Conservation (phyloP, 805 yeast genomes). For the Kluyveromyces aestuarii region DNA sequence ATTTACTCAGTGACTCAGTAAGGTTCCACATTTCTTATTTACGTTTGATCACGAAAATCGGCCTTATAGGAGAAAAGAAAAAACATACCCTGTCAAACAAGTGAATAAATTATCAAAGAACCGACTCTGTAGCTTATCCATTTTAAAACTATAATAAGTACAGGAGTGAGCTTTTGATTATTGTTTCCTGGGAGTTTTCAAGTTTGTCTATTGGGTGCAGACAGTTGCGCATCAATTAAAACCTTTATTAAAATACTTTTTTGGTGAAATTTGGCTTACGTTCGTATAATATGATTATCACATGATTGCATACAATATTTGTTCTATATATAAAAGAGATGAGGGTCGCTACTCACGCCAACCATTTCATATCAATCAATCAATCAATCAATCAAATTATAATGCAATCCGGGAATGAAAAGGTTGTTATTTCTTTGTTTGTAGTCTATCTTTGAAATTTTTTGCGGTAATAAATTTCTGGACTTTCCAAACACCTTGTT, state of each 20-base stretch:
- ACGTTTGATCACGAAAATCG: neutral
- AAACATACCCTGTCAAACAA: constrained; percentile 17
- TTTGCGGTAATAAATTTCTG: constrained; percentile 26
- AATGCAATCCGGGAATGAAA: too few relatives aligned
- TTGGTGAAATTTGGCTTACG: neutral
- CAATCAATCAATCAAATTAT: too few relatives aligned
- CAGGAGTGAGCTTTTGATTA: neutral
- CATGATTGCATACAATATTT: neutral
- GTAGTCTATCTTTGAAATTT: constrained; percentile 10
- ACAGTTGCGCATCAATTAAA: neutral
- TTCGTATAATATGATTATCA: neutral
- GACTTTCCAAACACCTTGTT: constrained; percentile 57
- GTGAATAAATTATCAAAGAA: constrained; percentile 13
- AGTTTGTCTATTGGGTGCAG: too few relatives aligned
- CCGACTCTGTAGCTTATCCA: constrained; percentile 3
- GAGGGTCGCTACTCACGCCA: neutral
- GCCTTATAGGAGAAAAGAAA: too few relatives aligned
- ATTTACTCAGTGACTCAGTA: neutral
- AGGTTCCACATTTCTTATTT: too few relatives aligned
- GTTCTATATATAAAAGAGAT: neutral
- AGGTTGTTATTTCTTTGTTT: neutral
- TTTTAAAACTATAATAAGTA: neutral
- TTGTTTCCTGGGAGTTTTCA: neutral
- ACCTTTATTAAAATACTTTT: neutral
- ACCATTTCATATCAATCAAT: too few relatives aligned